These are phyloP conservation scores for Lentithecium fluviatile DNA, from an alignment of 495 filamentous ascomycete genomes.

Conservation along the genomic window DNA sequence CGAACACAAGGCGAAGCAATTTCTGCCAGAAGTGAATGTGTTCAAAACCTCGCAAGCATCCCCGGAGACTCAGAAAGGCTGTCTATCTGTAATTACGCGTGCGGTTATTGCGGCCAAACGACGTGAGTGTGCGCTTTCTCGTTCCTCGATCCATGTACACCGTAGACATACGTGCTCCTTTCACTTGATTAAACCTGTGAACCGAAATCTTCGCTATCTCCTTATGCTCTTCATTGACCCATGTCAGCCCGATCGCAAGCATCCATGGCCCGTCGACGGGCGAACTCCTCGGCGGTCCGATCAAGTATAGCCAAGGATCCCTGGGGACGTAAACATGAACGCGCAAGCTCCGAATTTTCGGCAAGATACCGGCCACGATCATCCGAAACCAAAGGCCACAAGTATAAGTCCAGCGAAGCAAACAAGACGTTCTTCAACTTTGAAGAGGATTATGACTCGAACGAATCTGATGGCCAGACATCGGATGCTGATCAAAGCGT, in stretches of 20 bases:
- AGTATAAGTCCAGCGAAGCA: slow-evolving; percentile 35
- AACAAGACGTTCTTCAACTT: slow-evolving; percentile 39
- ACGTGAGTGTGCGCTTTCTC: slow-evolving; percentile 26
- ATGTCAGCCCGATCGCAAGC: slow-evolving; percentile 29
- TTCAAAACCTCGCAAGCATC: slow-evolving; percentile 69
- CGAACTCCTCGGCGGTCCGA: slow-evolving; percentile 42
- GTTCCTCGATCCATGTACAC: not conserved
- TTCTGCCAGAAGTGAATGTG: slow-evolving; percentile 62
- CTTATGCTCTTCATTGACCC: not conserved
- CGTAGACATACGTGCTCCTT: not conserved
- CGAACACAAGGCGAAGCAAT: slow-evolving; percentile 53
- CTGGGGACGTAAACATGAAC: slow-evolving; percentile 38
- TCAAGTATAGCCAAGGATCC: slow-evolving; percentile 35
- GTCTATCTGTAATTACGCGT: slow-evolving; percentile 72
- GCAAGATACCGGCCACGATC: slow-evolving; percentile 17
- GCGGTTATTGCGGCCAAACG: slow-evolving; percentile 57
- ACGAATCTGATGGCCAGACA: slow-evolving; percentile 26
- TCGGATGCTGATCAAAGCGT: slow-evolving; percentile 30
- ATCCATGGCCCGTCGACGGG: slow-evolving; percentile 34
- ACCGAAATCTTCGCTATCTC: too few species aligned
- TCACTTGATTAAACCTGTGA: too few species aligned
- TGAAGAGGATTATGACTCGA: slow-evolving; percentile 43
- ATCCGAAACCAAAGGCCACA: slow-evolving; percentile 25
- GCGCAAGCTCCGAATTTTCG: slow-evolving; percentile 45
- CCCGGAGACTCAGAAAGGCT: slow-evolving; percentile 73